phyloP scores from a whole-genome alignment of 2,329 filamentous ascomycete genomes.

The Scedosporium minutisporum region DNA sequence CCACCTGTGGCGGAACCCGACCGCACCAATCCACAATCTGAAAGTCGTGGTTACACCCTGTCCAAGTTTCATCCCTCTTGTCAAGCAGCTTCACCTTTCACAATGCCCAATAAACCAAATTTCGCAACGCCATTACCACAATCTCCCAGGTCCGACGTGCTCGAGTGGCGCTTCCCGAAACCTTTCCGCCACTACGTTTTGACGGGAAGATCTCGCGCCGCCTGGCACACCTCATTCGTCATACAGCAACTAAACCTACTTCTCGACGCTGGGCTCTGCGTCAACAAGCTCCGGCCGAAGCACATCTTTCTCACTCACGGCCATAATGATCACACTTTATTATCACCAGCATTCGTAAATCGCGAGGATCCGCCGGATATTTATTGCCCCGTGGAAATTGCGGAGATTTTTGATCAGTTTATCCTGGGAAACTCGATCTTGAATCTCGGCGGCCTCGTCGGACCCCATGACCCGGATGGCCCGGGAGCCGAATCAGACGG shows the following conservation, averaged over 20 bases:
- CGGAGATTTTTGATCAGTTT: conserved; percentile 27
- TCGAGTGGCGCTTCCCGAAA: conserved; percentile 35
- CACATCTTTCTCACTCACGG: conserved; percentile 42
- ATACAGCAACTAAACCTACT: conserved; percentile 39
- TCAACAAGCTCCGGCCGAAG: conserved; percentile 35
- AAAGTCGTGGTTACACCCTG: no score
- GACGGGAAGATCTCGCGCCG: conserved; percentile 36
- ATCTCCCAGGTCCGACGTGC: conserved; percentile 30
- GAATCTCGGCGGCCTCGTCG: conserved; percentile 28
- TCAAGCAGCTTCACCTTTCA: no score
- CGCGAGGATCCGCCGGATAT: conserved; percentile 35
- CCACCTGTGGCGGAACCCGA: no score
- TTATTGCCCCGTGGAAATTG: conserved; percentile 32
- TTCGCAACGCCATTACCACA: conserved; percentile 36
- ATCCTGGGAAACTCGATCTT: conserved; percentile 30
- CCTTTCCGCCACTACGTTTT: conserved; percentile 31
- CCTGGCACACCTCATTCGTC: conserved; percentile 42
- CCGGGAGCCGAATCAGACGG: conserved; percentile 14
- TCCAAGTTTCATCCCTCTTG: background rate
- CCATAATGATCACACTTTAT: conserved; percentile 35
- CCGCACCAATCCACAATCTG: no score
- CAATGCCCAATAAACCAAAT: background rate
- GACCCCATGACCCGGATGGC: conserved; percentile 2
- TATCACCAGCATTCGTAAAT: conserved; percentile 32
- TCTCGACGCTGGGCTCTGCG: conserved; percentile 36